Evolutionary conservation across 2,329 filamentous ascomycete species (phyloP).

Genomic region (Didymella sp.): DNA sequence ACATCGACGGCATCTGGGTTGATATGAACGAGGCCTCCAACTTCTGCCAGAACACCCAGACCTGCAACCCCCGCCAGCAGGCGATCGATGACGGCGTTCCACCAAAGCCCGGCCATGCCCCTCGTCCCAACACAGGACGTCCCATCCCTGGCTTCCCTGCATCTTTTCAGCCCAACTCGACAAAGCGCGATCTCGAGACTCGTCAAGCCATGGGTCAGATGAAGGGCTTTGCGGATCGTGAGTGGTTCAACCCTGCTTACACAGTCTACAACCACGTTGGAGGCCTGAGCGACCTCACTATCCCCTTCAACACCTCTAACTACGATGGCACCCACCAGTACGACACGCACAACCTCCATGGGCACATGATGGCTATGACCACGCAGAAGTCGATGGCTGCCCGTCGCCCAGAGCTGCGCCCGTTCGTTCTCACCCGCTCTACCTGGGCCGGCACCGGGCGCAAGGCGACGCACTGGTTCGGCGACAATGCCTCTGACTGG

Average conservation of each 20-base stretch:
- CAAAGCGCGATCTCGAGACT: conserved; percentile 21
- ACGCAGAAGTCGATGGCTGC: conserved; percentile 71
- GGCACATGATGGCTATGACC: conserved; percentile 73
- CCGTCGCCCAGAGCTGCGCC: conserved; percentile 68
- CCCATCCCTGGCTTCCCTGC: conserved; percentile 72
- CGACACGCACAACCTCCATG: conserved; percentile 80
- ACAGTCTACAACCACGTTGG: conserved; percentile 68
- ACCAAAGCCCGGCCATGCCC: conserved; percentile 61
- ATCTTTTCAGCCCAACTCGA: conserved; percentile 66
- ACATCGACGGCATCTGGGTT: conserved; percentile 76
- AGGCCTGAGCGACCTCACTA: conserved; percentile 55
- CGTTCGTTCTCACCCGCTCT: conserved; percentile 76
- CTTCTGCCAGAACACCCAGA: conserved; percentile 53
- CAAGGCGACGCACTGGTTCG: conserved; percentile 67
- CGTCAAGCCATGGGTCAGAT: conserved; percentile 51
- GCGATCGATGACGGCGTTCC: conserved; percentile 58
- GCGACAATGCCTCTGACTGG: conserved; percentile 60
- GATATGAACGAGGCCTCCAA: conserved; percentile 54
- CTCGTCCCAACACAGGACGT: conserved; percentile 65
- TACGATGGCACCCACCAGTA: conserved; percentile 72
- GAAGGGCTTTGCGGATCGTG: conserved; percentile 66
- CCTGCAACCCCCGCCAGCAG: conserved; percentile 51
- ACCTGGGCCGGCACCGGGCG: conserved; percentile 76
- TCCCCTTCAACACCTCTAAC: conserved; percentile 72
- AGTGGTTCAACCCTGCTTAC: conserved; percentile 71